Percentiles rank a stretch among this genome's conserved stretches.
phyloP scores from a whole-genome alignment of 345 rosid genomes.

The Theobroma cacao region DNA sequence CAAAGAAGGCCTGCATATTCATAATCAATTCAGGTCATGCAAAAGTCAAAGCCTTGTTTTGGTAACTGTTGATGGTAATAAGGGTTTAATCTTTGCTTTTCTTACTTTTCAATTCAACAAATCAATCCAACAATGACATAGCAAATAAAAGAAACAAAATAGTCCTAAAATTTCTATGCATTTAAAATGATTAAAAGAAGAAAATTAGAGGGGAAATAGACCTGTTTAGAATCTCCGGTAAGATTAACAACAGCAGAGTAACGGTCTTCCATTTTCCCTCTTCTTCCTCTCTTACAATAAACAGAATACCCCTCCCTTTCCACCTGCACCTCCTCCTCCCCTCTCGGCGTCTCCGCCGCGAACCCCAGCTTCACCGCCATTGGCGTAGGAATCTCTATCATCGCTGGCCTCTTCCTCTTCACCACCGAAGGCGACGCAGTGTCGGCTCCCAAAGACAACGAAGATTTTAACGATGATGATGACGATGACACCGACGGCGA shows the following conservation, averaged over 20 bases:
- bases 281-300: constrained; percentile 81
- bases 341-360: constrained; percentile 38
- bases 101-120: no score
- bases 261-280: constrained; percentile 92
- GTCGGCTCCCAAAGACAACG: background rate
- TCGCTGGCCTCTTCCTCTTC: constrained; percentile 80
- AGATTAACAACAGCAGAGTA: constrained; percentile 56
- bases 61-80: background rate
- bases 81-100: background rate
- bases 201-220: constrained; percentile 15
- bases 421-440: constrained; percentile 23
- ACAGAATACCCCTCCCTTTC: constrained; percentile 68
- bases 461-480: background rate
- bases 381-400: constrained; percentile 55
- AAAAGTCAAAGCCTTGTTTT: background rate
- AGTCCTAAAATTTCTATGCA: background rate
- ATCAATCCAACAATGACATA: no score
- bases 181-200: constrained; percentile 1
- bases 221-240: constrained; percentile 66
- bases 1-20: constrained; percentile 62
- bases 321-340: constrained; percentile 43
- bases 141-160: no score
- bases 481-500: background rate
- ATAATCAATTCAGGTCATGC: background rate
- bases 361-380: constrained; percentile 25